Evolutionary conservation across 2,329 filamentous ascomycete species (phyloP).

Genomic region (Cytospora piceicola): DNA sequence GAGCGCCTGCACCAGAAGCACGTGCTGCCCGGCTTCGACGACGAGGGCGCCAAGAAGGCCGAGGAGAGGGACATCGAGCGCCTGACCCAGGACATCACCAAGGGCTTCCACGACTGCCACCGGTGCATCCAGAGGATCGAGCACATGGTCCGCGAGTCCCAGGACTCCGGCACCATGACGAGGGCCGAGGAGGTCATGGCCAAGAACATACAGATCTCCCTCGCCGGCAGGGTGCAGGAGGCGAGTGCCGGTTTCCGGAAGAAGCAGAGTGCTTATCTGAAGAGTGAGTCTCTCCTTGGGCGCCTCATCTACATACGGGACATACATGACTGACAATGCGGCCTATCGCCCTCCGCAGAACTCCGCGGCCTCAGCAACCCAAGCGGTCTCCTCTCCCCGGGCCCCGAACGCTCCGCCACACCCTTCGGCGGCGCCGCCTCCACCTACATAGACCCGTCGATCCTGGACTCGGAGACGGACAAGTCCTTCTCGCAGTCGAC

Average conservation of each 20-base stretch:
- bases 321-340: slow-evolving; percentile 32
- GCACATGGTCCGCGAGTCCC: slow-evolving; percentile 80
- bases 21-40: slow-evolving; percentile 93
- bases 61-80: slow-evolving; percentile 91
- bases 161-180: slow-evolving; percentile 71
- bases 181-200: slow-evolving; percentile 94
- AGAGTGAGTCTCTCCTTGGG: slow-evolving; percentile 61
- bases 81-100: slow-evolving; percentile 88
- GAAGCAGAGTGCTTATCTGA: slow-evolving; percentile 95
- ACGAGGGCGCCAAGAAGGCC: slow-evolving; percentile 83
- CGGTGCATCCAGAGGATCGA: slow-evolving; percentile 86
- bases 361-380: slow-evolving; percentile 72
- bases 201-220: slow-evolving; percentile 89
- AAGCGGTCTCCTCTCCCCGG: slow-evolving; percentile 52
- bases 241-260: slow-evolving; percentile 91
- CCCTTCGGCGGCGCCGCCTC: slow-evolving; percentile 46
- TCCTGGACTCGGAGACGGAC: slow-evolving; percentile 93
- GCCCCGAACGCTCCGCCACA: slow-evolving; percentile 56
- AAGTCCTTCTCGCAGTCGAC: slow-evolving; percentile 89
- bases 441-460: slow-evolving; percentile 75
- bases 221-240: slow-evolving; percentile 87
- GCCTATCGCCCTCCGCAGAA: slow-evolving; percentile 52
- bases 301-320: too few relatives aligned
- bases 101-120: slow-evolving; percentile 87
- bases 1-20: slow-evolving; percentile 97